Evolutionary conservation across 2,329 filamentous ascomycete species (phyloP).

Genomic region (Stagonosporopsis chrysanthemi): DNA sequence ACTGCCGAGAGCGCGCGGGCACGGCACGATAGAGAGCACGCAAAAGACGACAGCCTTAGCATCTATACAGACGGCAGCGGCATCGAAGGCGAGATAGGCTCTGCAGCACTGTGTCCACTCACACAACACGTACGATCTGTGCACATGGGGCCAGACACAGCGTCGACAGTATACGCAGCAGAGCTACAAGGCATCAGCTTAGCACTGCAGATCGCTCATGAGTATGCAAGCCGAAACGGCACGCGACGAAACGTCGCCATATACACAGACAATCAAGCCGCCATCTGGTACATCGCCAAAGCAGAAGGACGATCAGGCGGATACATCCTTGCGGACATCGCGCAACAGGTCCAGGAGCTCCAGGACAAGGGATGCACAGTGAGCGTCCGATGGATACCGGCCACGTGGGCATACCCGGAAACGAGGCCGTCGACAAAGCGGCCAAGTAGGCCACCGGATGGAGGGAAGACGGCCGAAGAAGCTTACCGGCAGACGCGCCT

Average conservation of each 20-base stretch:
- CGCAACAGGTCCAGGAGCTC: conserved; percentile 7
- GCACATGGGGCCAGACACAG: conserved; percentile 20
- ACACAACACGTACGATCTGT: conserved; percentile 20
- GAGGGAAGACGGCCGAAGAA: conserved; percentile 20
- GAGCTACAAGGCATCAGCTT: conserved; percentile 27
- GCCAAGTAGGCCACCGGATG: conserved; percentile 26
- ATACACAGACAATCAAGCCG: conserved; percentile 29
- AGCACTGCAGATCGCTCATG: conserved; percentile 26
- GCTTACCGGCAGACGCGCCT: conserved; percentile 19
- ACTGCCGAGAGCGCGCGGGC: conserved; percentile 18
- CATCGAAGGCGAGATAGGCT: conserved; percentile 26
- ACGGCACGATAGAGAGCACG: conserved; percentile 23
- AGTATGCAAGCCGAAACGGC: conserved; percentile 21
- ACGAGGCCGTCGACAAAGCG: conserved; percentile 20
- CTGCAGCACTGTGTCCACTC: conserved; percentile 24
- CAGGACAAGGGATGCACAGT: conserved; percentile 18
- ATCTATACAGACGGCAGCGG: conserved; percentile 34
- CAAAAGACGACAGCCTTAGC: conserved; percentile 21
- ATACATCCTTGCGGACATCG: conserved; percentile 26
- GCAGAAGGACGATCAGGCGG: conserved; percentile 21
- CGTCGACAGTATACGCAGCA: conserved; percentile 22
- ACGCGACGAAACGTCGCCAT: conserved; percentile 17
- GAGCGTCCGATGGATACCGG: conserved; percentile 19
- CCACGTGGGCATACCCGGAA: conserved; percentile 14
- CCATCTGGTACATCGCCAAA: conserved; percentile 23